Percentiles rank a stretch among this genome's conserved stretches.
Evolutionary conservation across 2,329 filamentous ascomycete species (phyloP).

Genomic region (Chaetomiaceae sp.): DNA sequence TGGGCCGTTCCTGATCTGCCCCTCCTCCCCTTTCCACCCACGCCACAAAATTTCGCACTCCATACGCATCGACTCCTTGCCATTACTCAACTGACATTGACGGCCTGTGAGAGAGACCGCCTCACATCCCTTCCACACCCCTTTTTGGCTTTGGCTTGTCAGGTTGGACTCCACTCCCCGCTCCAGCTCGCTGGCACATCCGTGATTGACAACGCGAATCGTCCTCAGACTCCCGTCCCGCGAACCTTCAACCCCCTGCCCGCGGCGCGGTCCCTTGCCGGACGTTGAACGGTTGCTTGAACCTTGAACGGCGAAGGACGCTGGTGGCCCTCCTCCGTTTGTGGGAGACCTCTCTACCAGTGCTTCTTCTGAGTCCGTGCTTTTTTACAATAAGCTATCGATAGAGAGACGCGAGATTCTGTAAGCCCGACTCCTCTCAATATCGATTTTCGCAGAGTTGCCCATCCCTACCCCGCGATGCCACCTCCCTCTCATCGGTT

Average conservation of each 20-base stretch:
- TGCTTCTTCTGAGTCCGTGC: constrained; percentile 3
- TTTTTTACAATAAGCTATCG: background rate
- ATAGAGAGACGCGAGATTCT: constrained; percentile 8
- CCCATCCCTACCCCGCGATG: constrained; percentile 9
- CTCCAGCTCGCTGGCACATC: constrained; percentile 1
- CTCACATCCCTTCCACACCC: background rate
- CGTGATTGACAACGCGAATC: constrained; percentile 16
- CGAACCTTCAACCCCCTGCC: constrained; percentile 12
- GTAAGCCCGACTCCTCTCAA: constrained; percentile 2
- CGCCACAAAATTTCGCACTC: constrained; percentile 18
- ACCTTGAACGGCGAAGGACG: background rate
- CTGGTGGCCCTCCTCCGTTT: constrained; percentile 6
- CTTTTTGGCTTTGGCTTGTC: background rate
- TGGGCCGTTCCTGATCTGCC: background rate
- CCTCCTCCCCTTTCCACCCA: constrained; percentile 8
- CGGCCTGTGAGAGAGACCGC: background rate
- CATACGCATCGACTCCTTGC: background rate
- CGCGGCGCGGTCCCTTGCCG: background rate
- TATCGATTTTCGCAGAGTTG: background rate
- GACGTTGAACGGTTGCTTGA: constrained; percentile 2
- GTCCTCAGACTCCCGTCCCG: constrained; percentile 7
- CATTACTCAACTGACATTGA: background rate
- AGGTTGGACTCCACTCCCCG: constrained; percentile 13
- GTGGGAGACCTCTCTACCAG: background rate
- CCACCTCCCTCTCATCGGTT: background rate